Base-by-base conservation (phyloP, 441 rosid species). In the Jatropha podagrica region DNA sequence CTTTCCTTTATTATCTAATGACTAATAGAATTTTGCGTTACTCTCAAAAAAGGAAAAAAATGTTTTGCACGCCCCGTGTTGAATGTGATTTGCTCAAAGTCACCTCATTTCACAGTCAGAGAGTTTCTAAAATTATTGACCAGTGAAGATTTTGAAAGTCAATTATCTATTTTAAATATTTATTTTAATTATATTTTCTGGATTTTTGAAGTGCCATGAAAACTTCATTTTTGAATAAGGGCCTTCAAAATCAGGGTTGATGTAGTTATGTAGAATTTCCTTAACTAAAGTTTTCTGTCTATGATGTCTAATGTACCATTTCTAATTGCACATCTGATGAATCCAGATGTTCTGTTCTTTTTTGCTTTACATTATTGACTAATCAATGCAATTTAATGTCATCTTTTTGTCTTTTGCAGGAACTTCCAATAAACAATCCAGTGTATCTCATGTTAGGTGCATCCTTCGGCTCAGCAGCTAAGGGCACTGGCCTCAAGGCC, bases 401-500 rank as follows among this genome's bases (percentile, higher is more conserved):
- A 40, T 72, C 27, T 26, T 66, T 62, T 63, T 76, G 27, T 51
- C 74, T 59, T 82, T 49, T 83, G 87, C 92, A 94, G 99, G 97
- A 94, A 86, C 79, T 92, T 75, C 99, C 98, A 59, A 92, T 96
- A 83, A 88, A 80, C 78, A 94, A 94, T 83, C 90, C 90, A 72
- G 91, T 92, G 40, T 92, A 94, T 85, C 91, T 96, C 72, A 94
- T 94, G 97, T 85, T 94, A 83, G 98, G 97, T 70, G 90, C 97
- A 65, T 91, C 96, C 70, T 96, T 96, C 83, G 97, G 99, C 65
- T 91, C 99, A 46, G 97, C 98, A 65, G 97, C 98, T 60, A 96
- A 96, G 83, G 98, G 98, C 77, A 96, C 97, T 15, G 98, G 97
- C 78, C 94, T 96, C 72, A 92, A 92, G 89, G 98, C 99, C 78